Evolutionary conservation across 352 stramenopile genomes (phyloP).

Genomic region (Phytophthora constricta): DNA sequence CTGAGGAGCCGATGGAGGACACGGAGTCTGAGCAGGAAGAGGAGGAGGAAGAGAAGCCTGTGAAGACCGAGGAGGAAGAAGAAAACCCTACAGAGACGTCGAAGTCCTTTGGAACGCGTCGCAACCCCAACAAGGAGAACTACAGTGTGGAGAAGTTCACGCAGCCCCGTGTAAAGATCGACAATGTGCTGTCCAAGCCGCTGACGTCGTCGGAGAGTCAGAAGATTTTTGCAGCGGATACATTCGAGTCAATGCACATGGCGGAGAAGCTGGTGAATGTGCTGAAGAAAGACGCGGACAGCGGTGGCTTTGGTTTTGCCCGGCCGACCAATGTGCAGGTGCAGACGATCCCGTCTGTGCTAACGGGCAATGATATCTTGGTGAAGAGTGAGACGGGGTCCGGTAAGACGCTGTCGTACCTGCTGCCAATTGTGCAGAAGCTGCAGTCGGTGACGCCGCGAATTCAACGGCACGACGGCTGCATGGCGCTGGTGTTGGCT

Average conservation of each 20-base stretch:
- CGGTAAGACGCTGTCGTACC: constrained; percentile 97
- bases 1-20: constrained; percentile 15
- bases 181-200: constrained; percentile 75
- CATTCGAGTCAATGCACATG: constrained; percentile 80
- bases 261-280: constrained; percentile 70
- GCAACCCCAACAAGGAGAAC: constrained; percentile 84
- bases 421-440: constrained; percentile 95
- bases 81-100: constrained; percentile 5
- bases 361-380: constrained; percentile 88
- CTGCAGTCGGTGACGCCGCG: constrained; percentile 74
- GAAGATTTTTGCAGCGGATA: constrained; percentile 82
- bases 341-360: constrained; percentile 75
- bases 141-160: constrained; percentile 74
- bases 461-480: constrained; percentile 86
- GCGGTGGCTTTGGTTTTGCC: constrained; percentile 77
- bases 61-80: constrained; percentile 9
- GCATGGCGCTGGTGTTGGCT: constrained; percentile 92
- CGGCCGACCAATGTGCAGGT: constrained; percentile 85
- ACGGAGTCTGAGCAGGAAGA: constrained; percentile 17
- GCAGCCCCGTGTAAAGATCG: constrained; percentile 56
- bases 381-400: constrained; percentile 97
- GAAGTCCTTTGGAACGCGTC: constrained; percentile 69
- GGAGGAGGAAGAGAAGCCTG: constrained; percentile 15
- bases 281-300: constrained; percentile 59
- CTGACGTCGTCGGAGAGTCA: constrained; percentile 77